phyloP scores from a whole-genome alignment of 2,329 filamentous ascomycete species.

The Alternaria sp. region DNA sequence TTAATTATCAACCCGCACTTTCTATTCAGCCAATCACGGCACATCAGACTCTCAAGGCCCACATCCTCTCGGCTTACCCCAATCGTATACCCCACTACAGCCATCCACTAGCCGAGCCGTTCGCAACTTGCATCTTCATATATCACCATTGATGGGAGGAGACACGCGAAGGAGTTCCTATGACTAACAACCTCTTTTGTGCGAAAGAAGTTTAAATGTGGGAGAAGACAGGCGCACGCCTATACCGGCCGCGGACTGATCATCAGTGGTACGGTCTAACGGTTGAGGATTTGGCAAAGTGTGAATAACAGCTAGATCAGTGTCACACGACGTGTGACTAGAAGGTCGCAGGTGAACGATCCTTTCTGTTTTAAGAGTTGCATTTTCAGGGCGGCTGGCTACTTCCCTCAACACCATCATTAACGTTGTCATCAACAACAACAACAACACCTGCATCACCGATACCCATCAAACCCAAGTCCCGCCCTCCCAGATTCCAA shows the following conservation, averaged over 20 bases:
- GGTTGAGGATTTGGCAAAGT: not conserved
- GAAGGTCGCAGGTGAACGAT: not conserved
- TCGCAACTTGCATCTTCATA: not conserved
- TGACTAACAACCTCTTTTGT: not conserved
- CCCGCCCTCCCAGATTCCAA: not conserved
- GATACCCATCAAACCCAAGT: not conserved
- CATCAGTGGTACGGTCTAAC: not conserved
- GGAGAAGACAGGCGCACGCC: conserved; percentile 3
- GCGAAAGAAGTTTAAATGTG: not conserved
- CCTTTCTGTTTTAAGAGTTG: not conserved
- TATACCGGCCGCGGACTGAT: conserved; percentile 28
- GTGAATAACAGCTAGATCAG: conserved; percentile 10
- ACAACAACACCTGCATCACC: not conserved
- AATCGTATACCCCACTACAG: conserved; percentile 1
- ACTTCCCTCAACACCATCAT: not conserved
- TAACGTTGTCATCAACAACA: not conserved
- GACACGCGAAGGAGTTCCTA: not conserved
- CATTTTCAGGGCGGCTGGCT: not conserved
- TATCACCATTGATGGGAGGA: not conserved
- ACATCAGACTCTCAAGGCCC: not conserved
- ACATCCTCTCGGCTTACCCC: conserved; percentile 15
- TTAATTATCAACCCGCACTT: not conserved
- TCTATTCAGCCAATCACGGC: not conserved
- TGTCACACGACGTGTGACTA: not conserved
- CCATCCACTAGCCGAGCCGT: not conserved